These are phyloP conservation scores for Melampsora occidentalis DNA, from an alignment of 1,284 basidiomycete species.

Conservation along the genomic window DNA sequence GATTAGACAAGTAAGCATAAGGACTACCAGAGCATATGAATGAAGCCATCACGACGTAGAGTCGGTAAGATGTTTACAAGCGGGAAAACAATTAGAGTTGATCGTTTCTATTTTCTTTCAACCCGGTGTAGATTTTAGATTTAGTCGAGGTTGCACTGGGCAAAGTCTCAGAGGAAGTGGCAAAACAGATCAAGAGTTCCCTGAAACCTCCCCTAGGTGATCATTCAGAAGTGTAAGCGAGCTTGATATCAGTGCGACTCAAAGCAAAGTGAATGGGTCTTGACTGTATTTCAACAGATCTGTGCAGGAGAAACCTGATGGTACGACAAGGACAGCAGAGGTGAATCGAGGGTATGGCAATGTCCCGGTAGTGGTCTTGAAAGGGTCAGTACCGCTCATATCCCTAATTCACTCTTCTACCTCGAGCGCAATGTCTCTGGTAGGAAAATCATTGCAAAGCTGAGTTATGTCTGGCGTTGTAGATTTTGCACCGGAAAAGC, in stretches of 20 bases:
- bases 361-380: conserved; percentile 70
- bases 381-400: conserved; percentile 47
- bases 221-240: too few relatives aligned
- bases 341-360: conserved; percentile 55
- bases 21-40: too few relatives aligned
- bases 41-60: too few relatives aligned
- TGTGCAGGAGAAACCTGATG: neutral
- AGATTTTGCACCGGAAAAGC: conserved; percentile 65
- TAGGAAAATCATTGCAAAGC: conserved; percentile 64
- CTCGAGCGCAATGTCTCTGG: neutral
- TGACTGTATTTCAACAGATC: neutral
- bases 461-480: neutral
- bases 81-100: too few relatives aligned
- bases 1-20: conserved; percentile 60
- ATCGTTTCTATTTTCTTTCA: neutral
- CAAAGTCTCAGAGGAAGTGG: neutral
- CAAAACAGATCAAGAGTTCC: neutral
- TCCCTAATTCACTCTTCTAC: neutral
- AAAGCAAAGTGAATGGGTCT: neutral
- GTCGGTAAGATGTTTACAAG: too few relatives aligned
- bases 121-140: conserved; percentile 13
- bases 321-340: neutral
- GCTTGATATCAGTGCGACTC: too few relatives aligned
- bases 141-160: conserved; percentile 12
- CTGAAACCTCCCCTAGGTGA: too few relatives aligned